Evolutionary conservation across 257 asterid species (phyloP), one percentile per base, ranked within the genome.

Genomic region (Thymus quinquecostatus): DNA sequence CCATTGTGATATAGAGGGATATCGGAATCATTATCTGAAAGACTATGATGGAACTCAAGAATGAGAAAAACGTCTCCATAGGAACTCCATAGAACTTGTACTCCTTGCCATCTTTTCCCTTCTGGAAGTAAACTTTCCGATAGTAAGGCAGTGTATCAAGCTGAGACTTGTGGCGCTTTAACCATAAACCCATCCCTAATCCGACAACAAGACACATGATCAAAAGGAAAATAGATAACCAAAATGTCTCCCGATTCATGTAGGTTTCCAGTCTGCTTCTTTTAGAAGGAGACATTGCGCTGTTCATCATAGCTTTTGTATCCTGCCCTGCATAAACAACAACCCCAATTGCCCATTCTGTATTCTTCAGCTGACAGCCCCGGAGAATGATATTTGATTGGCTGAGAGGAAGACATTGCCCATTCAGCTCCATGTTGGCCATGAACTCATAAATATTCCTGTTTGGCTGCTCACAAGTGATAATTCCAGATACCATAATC

Each of bases 11-110:
- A 77, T 95, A 95, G 43, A 95, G 92, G 68, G 99, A 92, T 77
- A 92, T 95, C 1, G 99, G 99, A 74, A 95, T 92, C 99, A 95
- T 95, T 62, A 95, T 95, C 86, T 95, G 99, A 84, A 95, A 95
- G 76, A 95, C 98, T 74, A 95, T 95, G 66, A 95, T 78, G 30
- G 99, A 89, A 76, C 98, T 95, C 91, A 95, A 82, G 82, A 95
- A 89, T 8, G 98, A 88, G 85, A 95, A 87, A 75, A 95, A 86
- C 7, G 93, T 85, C 84, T 95, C 99, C 98, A 92, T 84, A 27
- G 98, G 95, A 76, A 92, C 83, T 75, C 99, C 99, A 83, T 92
- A 95, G 73, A 44, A 95, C 63, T 84, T 88, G 78, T 86, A 89
- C 71, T 71, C 80, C 77, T 82, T 78, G 64, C 92, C 92, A 6